Evolutionary conservation across 179 eudicot species (phyloP).

Genomic region (Camellia oleifera): DNA sequence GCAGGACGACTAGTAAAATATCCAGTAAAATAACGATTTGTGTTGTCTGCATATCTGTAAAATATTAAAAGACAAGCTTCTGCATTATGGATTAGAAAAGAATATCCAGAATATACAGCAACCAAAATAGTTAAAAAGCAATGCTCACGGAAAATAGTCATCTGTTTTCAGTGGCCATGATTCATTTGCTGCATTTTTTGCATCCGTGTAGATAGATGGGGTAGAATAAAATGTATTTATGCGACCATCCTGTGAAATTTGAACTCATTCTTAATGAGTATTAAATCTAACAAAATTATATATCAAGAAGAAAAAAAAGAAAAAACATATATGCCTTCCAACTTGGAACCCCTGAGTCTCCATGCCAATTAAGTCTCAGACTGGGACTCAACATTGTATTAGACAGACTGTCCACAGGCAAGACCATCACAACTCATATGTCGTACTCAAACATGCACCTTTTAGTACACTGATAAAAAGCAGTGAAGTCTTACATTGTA

Average conservation of each 20-base stretch:
- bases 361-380: neutral
- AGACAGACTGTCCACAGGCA: neutral
- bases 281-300: neutral
- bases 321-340: neutral
- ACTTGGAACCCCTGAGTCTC: neutral
- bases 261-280: neutral
- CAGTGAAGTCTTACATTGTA: too few species aligned
- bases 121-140: neutral
- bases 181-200: slow-evolving; percentile 62
- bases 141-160: slow-evolving; percentile 88
- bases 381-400: neutral
- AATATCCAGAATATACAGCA: neutral
- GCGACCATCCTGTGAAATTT: slow-evolving; percentile 70
- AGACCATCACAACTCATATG: neutral
- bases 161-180: slow-evolving; percentile 78
- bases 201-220: slow-evolving; percentile 81
- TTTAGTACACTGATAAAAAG: too few species aligned
- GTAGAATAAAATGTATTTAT: slow-evolving; percentile 89
- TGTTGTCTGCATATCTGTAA: slow-evolving; percentile 71
- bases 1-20: slow-evolving; percentile 87
- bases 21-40: slow-evolving; percentile 85
- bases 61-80: slow-evolving; percentile 11
- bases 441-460: neutral
- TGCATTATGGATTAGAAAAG: neutral
- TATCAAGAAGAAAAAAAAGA: neutral